Evolutionary conservation across 768 basidiomycete species (phyloP).

Genomic region (Tylopilus subfusipes): DNA sequence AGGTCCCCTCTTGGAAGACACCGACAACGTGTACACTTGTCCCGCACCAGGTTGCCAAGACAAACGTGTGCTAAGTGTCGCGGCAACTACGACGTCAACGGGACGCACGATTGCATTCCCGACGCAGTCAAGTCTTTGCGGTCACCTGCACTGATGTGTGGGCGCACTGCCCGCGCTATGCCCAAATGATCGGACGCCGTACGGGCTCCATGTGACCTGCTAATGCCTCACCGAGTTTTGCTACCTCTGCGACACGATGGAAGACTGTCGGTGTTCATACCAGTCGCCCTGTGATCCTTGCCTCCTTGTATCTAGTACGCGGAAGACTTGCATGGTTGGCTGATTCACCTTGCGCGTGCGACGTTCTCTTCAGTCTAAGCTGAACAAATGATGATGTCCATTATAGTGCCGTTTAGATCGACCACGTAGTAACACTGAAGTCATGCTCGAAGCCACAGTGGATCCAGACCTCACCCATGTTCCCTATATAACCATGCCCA

Average conservation of each 20-base stretch:
- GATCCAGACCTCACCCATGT: too few relatives aligned
- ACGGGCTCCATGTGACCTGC: neutral
- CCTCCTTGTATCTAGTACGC: too few relatives aligned
- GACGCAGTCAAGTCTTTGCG: neutral
- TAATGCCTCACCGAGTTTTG: neutral
- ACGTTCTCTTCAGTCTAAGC: too few relatives aligned
- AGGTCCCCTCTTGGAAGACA: conserved; percentile 28
- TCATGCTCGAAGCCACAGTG: too few relatives aligned
- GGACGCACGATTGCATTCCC: neutral
- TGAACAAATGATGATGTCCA: too few relatives aligned
- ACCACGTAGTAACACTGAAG: too few relatives aligned
- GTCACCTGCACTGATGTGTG: neutral
- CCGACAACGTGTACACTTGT: conserved; percentile 17
- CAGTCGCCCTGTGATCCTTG: too few relatives aligned
- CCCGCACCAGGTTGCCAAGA: conserved; percentile 10
- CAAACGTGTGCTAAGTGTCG: neutral
- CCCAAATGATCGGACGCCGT: neutral
- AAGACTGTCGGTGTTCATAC: neutral
- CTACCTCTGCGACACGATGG: neutral
- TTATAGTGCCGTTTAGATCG: too few relatives aligned
- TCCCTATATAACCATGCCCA: too few relatives aligned
- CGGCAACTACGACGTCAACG: neutral
- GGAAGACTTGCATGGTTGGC: too few relatives aligned
- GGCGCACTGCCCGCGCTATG: neutral
- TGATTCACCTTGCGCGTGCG: too few relatives aligned